Percentiles rank a stretch among this genome's conserved stretches.
These are phyloP conservation scores for Lentinula boryana DNA, from an alignment of 768 basidiomycete species.

Conservation along the genomic window DNA sequence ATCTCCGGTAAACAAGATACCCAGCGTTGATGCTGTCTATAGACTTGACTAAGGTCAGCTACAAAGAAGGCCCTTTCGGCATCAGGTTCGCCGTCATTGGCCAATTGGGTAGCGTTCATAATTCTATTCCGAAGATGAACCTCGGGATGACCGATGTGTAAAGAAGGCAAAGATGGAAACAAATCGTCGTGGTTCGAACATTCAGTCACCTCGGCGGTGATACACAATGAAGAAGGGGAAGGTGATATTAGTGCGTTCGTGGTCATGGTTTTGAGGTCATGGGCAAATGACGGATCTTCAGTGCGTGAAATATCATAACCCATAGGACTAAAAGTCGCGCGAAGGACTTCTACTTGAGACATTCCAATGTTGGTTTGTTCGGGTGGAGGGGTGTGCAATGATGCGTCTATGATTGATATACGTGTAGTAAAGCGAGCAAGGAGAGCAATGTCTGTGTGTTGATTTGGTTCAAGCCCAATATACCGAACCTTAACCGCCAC, in stretches of 20 bases:
- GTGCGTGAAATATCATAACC: constrained; percentile 6
- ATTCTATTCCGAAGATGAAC: constrained; percentile 75
- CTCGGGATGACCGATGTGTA: constrained; percentile 34
- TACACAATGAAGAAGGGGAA: constrained; percentile 60
- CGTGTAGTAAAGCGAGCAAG: constrained; percentile 1
- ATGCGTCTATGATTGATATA: constrained; percentile 18
- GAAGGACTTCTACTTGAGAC: constrained; percentile 53
- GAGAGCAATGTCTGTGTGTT: constrained; percentile 15
- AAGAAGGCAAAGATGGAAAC: constrained; percentile 16
- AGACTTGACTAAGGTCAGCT: constrained; percentile 86
- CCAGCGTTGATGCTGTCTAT: constrained; percentile 84
- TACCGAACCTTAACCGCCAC: constrained; percentile 77
- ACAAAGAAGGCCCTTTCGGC: constrained; percentile 97
- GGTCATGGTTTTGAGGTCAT: constrained; percentile 29
- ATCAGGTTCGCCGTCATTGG: constrained; percentile 52
- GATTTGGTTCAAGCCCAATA: constrained; percentile 34
- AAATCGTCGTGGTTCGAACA: constrained; percentile 24
- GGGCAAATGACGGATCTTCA: constrained; percentile 12
- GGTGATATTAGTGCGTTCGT: constrained; percentile 32
- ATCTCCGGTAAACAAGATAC: constrained; percentile 68
- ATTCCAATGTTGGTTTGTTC: constrained; percentile 30
- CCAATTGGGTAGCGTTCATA: constrained; percentile 51
- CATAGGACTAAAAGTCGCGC: constrained; percentile 5
- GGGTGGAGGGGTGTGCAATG: constrained; percentile 10
- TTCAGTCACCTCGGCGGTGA: constrained; percentile 61